These are phyloP conservation scores for Phialocephala subalpina DNA, from an alignment of 2,329 filamentous ascomycete species.

Conservation along the genomic window DNA sequence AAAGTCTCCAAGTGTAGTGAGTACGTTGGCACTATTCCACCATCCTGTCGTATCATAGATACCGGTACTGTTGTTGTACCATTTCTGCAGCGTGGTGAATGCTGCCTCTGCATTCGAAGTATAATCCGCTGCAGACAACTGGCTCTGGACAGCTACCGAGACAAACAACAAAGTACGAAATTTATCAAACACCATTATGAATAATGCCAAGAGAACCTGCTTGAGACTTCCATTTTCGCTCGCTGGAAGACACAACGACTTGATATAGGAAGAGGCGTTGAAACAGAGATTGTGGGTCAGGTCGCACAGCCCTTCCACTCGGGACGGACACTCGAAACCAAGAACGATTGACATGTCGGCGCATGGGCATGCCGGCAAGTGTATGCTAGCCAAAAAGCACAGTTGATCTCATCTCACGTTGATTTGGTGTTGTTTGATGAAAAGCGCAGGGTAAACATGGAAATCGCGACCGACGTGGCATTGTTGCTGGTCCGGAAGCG, in stretches of 20 bases:
- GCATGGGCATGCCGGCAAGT: conserved; percentile 13
- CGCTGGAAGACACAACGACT: conserved; percentile 8
- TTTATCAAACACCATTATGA: conserved; percentile 20
- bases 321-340: conserved; percentile 20
- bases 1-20: conserved; percentile 67
- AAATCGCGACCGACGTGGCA: conserved; percentile 3
- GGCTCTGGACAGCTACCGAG: conserved; percentile 9
- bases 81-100: conserved; percentile 60
- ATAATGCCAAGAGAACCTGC: conserved; percentile 4
- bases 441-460: neutral
- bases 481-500: conserved; percentile 8
- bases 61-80: conserved; percentile 67
- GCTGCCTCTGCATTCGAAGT: conserved; percentile 41
- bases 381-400: conserved; percentile 16
- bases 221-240: conserved; percentile 2
- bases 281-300: conserved; percentile 24
- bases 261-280: conserved; percentile 23
- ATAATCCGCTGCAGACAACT: conserved; percentile 23
- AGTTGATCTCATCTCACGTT: conserved; percentile 25
- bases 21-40: conserved; percentile 77
- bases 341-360: conserved; percentile 24
- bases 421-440: conserved; percentile 4
- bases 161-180: conserved; percentile 19
- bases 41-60: conserved; percentile 72
- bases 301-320: conserved; percentile 23